Percentiles rank a stretch among this genome's conserved stretches.
Evolutionary conservation across 2,329 filamentous ascomycete species (phyloP).

Genomic region (Pseudogymnoascus sp.): DNA sequence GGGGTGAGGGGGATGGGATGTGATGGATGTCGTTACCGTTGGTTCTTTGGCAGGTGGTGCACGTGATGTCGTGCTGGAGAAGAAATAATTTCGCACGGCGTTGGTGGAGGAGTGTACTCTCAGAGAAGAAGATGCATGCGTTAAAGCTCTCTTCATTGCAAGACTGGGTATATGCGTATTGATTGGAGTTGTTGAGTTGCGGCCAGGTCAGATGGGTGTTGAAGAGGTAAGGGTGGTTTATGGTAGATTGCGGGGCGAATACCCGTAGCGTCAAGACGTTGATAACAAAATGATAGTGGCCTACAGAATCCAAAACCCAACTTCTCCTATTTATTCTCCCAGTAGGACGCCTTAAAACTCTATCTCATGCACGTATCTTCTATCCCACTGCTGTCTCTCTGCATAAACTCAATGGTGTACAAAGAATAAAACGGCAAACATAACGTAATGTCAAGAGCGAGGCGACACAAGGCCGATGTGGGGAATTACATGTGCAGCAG

Average conservation of each 20-base stretch:
- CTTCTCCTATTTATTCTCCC: not conserved
- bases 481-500: not conserved
- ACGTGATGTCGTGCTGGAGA: not conserved
- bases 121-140: not conserved
- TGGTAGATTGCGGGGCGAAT: not conserved
- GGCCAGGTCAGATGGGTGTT: not conserved
- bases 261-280: not conserved
- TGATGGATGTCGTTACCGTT: not conserved
- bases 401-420: not conserved
- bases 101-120: not conserved
- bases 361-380: not conserved
- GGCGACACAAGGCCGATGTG: not conserved
- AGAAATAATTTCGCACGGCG: not conserved
- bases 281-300: not conserved
- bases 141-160: not conserved
- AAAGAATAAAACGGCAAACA: not conserved
- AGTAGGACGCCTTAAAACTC: not conserved
- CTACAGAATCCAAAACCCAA: not conserved
- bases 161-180: not conserved
- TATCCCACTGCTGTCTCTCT: not conserved
- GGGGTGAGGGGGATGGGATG: not conserved
- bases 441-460: not conserved
- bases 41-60: not conserved
- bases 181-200: not conserved
- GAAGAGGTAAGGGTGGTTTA: not conserved